Evolutionary conservation across 2,329 filamentous ascomycete species (phyloP).

Genomic region (Dactylellina parvicollis): DNA sequence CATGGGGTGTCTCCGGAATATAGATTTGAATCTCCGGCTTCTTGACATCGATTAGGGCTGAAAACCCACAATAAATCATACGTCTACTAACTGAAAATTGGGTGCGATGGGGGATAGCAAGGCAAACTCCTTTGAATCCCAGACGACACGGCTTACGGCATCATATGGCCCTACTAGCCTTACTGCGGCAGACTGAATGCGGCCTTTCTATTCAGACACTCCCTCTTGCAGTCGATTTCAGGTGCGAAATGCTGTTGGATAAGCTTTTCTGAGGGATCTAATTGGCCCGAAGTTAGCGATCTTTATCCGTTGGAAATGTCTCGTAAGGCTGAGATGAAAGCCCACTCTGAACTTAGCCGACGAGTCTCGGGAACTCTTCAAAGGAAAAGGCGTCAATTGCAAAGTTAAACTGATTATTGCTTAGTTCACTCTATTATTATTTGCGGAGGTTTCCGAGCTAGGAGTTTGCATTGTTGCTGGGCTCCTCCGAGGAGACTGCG

Average conservation of each 20-base stretch:
- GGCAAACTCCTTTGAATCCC: too few species aligned
- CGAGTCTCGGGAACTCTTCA: too few species aligned
- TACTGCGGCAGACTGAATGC: neutral
- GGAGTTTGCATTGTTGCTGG: too few species aligned
- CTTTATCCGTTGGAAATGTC: conserved; percentile 31
- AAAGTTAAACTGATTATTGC: neutral
- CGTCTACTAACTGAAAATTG: too few species aligned
- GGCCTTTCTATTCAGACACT: neutral
- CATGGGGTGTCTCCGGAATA: too few species aligned
- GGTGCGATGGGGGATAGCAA: neutral
- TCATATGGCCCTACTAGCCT: neutral
- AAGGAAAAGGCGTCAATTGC: neutral
- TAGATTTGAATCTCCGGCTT: too few species aligned
- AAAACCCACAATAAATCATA: neutral
- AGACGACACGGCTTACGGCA: too few species aligned
- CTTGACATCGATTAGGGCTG: neutral
- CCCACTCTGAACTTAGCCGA: too few species aligned
- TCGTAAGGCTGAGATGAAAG: conserved; percentile 49
- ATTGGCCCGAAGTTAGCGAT: neutral
- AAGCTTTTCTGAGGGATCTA: neutral
- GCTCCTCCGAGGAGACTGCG: too few species aligned
- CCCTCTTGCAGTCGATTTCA: neutral
- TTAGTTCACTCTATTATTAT: neutral
- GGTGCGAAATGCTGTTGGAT: neutral
- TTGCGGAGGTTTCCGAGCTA: neutral